Percentiles rank a stretch among this genome's conserved stretches.
Conservation (phyloP, 148 eudicot species). For the Cornus controversa region DNA sequence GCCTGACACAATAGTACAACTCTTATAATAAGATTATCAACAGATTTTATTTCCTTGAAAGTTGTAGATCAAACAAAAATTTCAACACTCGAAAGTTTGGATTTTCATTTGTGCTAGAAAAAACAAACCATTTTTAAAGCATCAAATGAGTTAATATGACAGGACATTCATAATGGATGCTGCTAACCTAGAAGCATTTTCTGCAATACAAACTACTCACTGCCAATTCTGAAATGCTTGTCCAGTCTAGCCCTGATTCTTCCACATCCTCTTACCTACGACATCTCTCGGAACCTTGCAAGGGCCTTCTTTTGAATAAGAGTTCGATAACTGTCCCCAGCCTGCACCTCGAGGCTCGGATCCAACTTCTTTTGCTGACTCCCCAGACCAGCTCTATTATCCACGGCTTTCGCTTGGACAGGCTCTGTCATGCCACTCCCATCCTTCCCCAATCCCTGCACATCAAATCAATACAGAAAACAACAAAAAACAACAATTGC, state of each 20-base stretch:
- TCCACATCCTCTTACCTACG: conserved; percentile 23
- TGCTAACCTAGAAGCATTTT: too few species aligned
- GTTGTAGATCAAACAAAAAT: too few species aligned
- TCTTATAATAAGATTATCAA: too few species aligned
- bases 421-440: conserved; percentile 98
- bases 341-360: conserved; percentile 84
- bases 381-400: conserved; percentile 84
- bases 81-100: too few species aligned
- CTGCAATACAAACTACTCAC: too few species aligned
- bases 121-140: too few species aligned
- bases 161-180: too few species aligned
- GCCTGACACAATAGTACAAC: too few species aligned
- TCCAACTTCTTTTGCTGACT: conserved; percentile 83
- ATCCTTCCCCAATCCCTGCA: conserved; percentile 92
- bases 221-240: too few species aligned
- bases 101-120: too few species aligned
- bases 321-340: conserved; percentile 93
- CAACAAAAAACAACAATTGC: conserved; percentile 39
- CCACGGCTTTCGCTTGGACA: conserved; percentile 80
- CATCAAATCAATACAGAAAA: conserved; percentile 23
- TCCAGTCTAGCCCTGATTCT: not conserved
- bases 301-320: conserved; percentile 94
- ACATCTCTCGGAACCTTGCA: conserved; percentile 88
- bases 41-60: too few species aligned
- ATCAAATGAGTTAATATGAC: too few species aligned